A percentile compares a stretch with the other conserved stretches of the same genome.
Conservation (phyloP, 2,329 filamentous ascomycete genomes). For the Ramichloridium luteum region DNA sequence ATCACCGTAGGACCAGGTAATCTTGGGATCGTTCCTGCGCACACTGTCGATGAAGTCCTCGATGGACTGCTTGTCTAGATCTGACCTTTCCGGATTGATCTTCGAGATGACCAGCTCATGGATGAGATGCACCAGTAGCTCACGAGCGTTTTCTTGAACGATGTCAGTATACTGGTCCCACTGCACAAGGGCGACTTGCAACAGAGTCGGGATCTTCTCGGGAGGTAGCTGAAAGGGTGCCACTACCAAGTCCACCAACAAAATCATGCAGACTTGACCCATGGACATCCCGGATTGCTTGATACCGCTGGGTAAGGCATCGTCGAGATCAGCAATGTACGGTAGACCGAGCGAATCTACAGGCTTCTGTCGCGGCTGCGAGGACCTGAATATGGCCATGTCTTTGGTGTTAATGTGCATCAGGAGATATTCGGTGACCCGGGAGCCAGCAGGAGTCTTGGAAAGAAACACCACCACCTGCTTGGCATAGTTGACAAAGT, state of each 20-base stretch:
- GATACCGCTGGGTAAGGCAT: conserved; percentile 73
- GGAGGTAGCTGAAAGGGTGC: conserved; percentile 69
- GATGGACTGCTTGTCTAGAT: conserved; percentile 59
- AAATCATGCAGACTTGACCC: conserved; percentile 81
- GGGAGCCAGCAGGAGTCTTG: conserved; percentile 69
- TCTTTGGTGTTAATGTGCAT: conserved; percentile 85
- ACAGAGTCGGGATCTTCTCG: conserved; percentile 70
- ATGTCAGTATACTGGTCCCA: conserved; percentile 96
- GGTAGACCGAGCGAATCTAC: conserved; percentile 64
- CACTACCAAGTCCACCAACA: conserved; percentile 92
- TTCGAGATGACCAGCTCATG: conserved; percentile 83
- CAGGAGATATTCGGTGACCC: conserved; percentile 86
- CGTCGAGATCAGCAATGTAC: conserved; percentile 75
- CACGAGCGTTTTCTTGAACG: conserved; percentile 89
- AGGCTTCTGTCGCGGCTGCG: conserved; percentile 65
- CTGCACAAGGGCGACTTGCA: conserved; percentile 84
- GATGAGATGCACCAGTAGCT: conserved; percentile 96
- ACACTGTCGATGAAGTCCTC: conserved; percentile 83
- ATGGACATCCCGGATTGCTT: conserved; percentile 78
- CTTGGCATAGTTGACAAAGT: conserved; percentile 95
- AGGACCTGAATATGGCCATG: conserved; percentile 56
- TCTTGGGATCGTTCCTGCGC: conserved; percentile 67
- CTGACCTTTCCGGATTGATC: conserved; percentile 57
- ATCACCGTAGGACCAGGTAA: conserved; percentile 92
- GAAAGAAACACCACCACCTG: conserved; percentile 96